Conservation (phyloP, 2,329 filamentous ascomycete genomes). For the Davidsoniella eucalypti region DNA sequence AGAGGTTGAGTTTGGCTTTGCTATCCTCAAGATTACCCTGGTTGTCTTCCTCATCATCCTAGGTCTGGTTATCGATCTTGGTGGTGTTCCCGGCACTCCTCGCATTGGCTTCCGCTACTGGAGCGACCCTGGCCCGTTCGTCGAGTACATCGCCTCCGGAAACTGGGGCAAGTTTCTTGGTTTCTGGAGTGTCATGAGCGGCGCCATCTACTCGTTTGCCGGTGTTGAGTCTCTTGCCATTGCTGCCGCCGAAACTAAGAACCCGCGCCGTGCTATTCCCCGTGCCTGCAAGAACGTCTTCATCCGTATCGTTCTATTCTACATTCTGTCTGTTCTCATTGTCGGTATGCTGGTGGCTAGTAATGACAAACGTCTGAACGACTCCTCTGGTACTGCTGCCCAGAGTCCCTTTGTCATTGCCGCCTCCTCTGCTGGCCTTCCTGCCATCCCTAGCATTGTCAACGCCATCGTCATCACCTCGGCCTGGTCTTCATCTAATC, state of each 20-base stretch:
- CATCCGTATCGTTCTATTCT: slow-evolving; percentile 40
- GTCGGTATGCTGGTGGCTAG: slow-evolving; percentile 51
- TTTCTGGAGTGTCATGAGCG: slow-evolving; percentile 44
- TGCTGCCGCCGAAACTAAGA: slow-evolving; percentile 41
- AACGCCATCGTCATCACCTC: slow-evolving; percentile 63
- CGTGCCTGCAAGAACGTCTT: slow-evolving; percentile 40
- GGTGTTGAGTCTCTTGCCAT: slow-evolving; percentile 49
- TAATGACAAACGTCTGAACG: slow-evolving; percentile 22
- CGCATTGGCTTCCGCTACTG: slow-evolving; percentile 53
- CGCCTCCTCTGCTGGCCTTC: slow-evolving; percentile 48
- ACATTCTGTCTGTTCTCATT: slow-evolving; percentile 52
- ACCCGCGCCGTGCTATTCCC: slow-evolving; percentile 36
- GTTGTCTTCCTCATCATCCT: slow-evolving; percentile 46
- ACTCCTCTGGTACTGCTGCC: slow-evolving; percentile 29
- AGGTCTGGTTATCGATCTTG: slow-evolving; percentile 44
- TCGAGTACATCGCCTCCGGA: slow-evolving; percentile 43
- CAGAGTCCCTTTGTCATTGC: slow-evolving; percentile 56
- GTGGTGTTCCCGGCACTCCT: slow-evolving; percentile 40
- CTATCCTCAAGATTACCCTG: slow-evolving; percentile 40
- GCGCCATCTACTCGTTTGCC: slow-evolving; percentile 52
- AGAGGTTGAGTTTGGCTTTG: slow-evolving; percentile 38
- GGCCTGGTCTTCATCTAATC: slow-evolving; percentile 35
- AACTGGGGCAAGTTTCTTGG: slow-evolving; percentile 50
- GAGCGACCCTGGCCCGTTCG: slow-evolving; percentile 50
- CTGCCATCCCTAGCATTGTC: slow-evolving; percentile 52